Conservation (phyloP, 169 alveolate species). For the Ichthyophthirius multifiliis region DNA sequence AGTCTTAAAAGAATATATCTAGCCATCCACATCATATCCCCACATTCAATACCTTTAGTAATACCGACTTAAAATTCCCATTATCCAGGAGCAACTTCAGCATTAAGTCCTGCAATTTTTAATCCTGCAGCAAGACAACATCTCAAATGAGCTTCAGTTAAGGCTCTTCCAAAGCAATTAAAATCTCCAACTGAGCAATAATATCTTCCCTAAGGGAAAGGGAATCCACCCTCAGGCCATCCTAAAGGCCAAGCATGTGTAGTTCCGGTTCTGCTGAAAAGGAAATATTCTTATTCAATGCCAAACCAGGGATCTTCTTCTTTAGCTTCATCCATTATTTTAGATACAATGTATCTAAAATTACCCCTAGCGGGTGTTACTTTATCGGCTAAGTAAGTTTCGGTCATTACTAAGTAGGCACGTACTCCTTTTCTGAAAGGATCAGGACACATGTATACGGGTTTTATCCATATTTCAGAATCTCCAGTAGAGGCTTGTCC, state of each 20-base stretch:
- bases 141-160: conserved; percentile 61
- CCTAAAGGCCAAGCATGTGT: conserved; percentile 69
- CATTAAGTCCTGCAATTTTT: conserved; percentile 57
- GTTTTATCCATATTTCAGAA: conserved; percentile 61
- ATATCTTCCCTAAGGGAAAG: conserved; percentile 67
- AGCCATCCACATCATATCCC: conserved; percentile 68
- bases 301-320: conserved; percentile 71
- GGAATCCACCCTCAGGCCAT: conserved; percentile 73
- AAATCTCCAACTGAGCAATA: conserved; percentile 68
- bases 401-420: conserved; percentile 52
- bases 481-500: conserved; percentile 54
- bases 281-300: conserved; percentile 61
- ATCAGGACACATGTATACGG: conserved; percentile 52
- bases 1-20: conserved; percentile 58
- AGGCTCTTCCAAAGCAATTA: conserved; percentile 59
- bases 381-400: conserved; percentile 43
- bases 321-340: conserved; percentile 38
- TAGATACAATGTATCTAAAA: conserved; percentile 45
- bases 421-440: conserved; percentile 64
- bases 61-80: conserved; percentile 75
- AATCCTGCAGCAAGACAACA: conserved; percentile 60
- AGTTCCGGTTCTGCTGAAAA: conserved; percentile 43
- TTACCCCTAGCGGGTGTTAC: conserved; percentile 58
- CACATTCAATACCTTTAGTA: conserved; percentile 61
- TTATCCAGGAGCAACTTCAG: conserved; percentile 71